Base-by-base conservation (phyloP, 2,329 filamentous ascomycete genomes). In the Venturia pyrina region DNA sequence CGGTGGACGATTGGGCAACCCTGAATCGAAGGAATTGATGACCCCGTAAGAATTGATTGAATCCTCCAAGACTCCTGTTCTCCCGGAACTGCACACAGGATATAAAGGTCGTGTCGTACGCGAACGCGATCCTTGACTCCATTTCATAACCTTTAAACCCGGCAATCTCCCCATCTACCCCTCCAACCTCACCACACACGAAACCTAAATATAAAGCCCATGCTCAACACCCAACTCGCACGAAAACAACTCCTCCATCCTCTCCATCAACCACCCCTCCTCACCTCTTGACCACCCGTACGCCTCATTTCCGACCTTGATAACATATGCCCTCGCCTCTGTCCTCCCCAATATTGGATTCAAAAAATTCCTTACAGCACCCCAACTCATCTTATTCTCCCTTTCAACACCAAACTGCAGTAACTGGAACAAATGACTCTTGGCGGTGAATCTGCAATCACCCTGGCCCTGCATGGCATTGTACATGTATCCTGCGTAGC, bases 401-500 rank as follows among this genome's bases (percentile, higher is more conserved):
- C 28, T 59, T 15, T 59, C 32, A 21, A 28, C 34, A 7, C 28
- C 53, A 21, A 34, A 59, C 53, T 34, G 32, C 5, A 59, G 32
- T 21, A 37, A 13, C 53, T 59, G 53, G 19, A 59, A 64, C 48
- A 64, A 48, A 53, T 56, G 62, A n/a, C 37, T 48, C 13, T 50
- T 64, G 6, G 32, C 62, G 19, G 62, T 64, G 62, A 64, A 64
- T 34, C 21, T 53, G 21, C 62, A 64, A 17, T 64, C 62, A 11
- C 62, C 62, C 8, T 64, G 21, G 8, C 62, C 62, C 13, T 64
- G 4, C 43, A 34, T 44, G 44, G 46, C 46, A 19, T 37, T 28
- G 21, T 19, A 44, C 62, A 64, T 64, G 62, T 44, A 64, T 1
- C 34, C 28, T n/a, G 62, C 41, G 19, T 64, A 64, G n/a, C 24